These are phyloP conservation scores for Astragalus glycyphyllos DNA, from an alignment of 306 rosid species.

Conservation along the genomic window DNA sequence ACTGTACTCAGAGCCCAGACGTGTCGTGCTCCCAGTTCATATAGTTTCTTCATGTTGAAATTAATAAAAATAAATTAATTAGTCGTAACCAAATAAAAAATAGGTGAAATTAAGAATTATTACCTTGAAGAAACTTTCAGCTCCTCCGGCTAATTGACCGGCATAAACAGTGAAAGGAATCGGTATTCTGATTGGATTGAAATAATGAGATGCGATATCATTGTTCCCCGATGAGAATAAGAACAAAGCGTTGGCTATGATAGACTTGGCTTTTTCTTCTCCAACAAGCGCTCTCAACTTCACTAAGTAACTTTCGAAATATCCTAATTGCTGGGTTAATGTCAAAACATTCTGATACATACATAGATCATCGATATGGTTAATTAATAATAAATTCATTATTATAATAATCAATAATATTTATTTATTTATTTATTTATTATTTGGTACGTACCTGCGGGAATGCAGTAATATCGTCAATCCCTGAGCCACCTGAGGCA, in stretches of 20 bases:
- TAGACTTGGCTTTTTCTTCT: conserved; percentile 1
- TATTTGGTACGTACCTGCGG: conserved; percentile 12
- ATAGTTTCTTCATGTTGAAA: conserved; percentile 40
- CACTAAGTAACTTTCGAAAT: conserved; percentile 44
- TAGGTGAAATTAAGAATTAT: no score
- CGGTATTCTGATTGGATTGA: accelerated
- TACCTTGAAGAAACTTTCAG: no score
- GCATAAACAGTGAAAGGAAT: background rate
- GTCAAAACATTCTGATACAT: conserved; percentile 37
- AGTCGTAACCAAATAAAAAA: no score
- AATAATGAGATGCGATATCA: conserved; percentile 44
- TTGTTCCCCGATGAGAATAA: conserved; percentile 50
- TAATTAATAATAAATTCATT: no score
- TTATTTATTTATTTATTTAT: no score
- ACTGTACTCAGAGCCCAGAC: conserved; percentile 47
- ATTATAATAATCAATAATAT: no score
- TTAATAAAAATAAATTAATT: background rate
- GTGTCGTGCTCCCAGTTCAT: conserved; percentile 48
- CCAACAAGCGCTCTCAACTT: conserved; percentile 44
- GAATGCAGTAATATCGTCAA: conserved; percentile 40
- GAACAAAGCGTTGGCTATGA: conserved; percentile 44
- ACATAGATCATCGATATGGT: background rate
- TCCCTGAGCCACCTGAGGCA: conserved; percentile 62
- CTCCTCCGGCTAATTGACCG: no score
- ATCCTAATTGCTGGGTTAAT: conserved; percentile 5